Percentiles rank a stretch among this genome's conserved stretches.
Conservation (phyloP, 2,329 filamentous ascomycete species). For the Epichloe uncinata region DNA sequence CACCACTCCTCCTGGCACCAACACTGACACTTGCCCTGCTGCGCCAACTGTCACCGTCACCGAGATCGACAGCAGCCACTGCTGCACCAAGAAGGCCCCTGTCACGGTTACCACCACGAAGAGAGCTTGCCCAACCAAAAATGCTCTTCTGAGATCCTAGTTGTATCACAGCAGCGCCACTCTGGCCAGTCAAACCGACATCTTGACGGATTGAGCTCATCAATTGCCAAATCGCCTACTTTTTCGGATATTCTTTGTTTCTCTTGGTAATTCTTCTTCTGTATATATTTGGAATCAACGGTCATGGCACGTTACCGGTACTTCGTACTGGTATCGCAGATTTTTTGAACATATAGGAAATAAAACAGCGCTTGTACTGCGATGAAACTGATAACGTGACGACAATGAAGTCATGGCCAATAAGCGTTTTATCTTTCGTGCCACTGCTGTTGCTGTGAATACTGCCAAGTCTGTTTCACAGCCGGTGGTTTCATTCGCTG, state of each 20-base stretch:
- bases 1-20: background rate
- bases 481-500: too few relatives aligned
- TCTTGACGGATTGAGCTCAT: too few relatives aligned
- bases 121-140: background rate
- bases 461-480: too few relatives aligned
- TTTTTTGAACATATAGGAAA: background rate
- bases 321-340: background rate
- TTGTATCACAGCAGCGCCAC: background rate
- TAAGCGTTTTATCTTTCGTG: too few relatives aligned
- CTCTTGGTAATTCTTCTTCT: background rate
- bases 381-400: too few relatives aligned
- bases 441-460: too few relatives aligned
- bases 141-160: background rate
- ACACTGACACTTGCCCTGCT: background rate
- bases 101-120: conserved; percentile 1
- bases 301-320: background rate
- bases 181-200: too few relatives aligned
- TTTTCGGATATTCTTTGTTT: too few relatives aligned
- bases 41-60: conserved; percentile 1
- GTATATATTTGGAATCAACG: background rate
- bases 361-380: too few relatives aligned
- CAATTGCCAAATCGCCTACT: too few relatives aligned
- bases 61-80: background rate
- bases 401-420: too few relatives aligned
- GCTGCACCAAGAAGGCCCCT: conserved; percentile 1